Percentiles rank a stretch among this genome's conserved stretches.
phyloP scores from a whole-genome alignment of 2,329 filamentous ascomycete genomes.

The Xylaria sp. region DNA sequence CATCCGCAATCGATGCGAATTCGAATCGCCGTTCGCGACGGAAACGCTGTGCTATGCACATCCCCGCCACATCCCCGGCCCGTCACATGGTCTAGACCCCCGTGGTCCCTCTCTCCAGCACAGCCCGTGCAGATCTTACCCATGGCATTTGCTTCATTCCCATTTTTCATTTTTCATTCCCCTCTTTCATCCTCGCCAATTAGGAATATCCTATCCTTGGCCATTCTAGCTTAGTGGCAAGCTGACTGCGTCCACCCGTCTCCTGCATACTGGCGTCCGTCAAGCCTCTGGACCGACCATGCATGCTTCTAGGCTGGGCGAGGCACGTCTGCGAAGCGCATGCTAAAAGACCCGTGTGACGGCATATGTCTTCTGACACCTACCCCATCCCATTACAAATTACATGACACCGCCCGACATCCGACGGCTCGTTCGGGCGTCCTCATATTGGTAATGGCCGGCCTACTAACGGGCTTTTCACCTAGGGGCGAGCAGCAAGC shows the following conservation, averaged over 20 bases:
- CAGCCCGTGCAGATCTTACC: slow-evolving; percentile 7
- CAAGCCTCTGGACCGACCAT: slow-evolving; percentile 14
- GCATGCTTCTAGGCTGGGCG: slow-evolving; percentile 13
- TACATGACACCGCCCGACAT: neutral
- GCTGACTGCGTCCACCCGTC: slow-evolving; percentile 24
- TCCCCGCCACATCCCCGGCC: neutral
- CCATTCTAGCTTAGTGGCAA: slow-evolving; percentile 6
- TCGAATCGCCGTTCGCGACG: slow-evolving; percentile 21
- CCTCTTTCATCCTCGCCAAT: slow-evolving; percentile 41
- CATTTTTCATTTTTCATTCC: slow-evolving; percentile 42
- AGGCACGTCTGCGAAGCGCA: slow-evolving; percentile 1
- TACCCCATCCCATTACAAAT: slow-evolving; percentile 15
- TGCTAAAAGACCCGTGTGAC: slow-evolving; percentile 1
- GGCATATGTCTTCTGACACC: slow-evolving; percentile 1
- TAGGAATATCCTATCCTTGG: slow-evolving; percentile 12
- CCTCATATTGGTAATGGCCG: neutral
- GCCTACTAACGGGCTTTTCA: slow-evolving; percentile 27
- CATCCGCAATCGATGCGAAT: slow-evolving; percentile 30
- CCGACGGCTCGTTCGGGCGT: slow-evolving; percentile 1
- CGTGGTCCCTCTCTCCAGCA: slow-evolving; percentile 2
- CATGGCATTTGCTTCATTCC: slow-evolving; percentile 44
- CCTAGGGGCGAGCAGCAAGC: slow-evolving; percentile 51
- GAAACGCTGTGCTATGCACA: slow-evolving; percentile 7
- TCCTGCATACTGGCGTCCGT: slow-evolving; percentile 8
- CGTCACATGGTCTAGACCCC: slow-evolving; percentile 31